Evolutionary conservation across 2,329 filamentous ascomycete species (phyloP).

Genomic region (Curvularia sp.): DNA sequence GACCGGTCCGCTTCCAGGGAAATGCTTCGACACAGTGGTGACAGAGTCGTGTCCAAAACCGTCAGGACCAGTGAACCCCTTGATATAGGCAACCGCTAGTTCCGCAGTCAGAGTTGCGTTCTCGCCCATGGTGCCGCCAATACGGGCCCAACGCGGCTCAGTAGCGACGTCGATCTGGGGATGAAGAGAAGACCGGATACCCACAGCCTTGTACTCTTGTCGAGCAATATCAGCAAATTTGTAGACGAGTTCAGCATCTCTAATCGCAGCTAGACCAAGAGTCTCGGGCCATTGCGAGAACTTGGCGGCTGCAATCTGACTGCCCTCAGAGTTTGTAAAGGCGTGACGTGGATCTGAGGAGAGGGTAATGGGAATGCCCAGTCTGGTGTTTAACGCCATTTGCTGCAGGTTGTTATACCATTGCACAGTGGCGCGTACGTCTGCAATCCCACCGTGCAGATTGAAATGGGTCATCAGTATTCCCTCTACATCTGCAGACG

Average conservation of each 20-base stretch:
- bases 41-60: slow-evolving; percentile 55
- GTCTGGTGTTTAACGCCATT: slow-evolving; percentile 53
- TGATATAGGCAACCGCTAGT: slow-evolving; percentile 55
- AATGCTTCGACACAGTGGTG: slow-evolving; percentile 61
- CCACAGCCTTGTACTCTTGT: slow-evolving; percentile 55
- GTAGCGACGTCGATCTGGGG: slow-evolving; percentile 61
- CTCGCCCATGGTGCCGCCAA: slow-evolving; percentile 57
- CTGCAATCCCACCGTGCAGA: slow-evolving; percentile 53
- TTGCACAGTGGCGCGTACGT: slow-evolving; percentile 47
- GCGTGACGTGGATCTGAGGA: slow-evolving; percentile 58
- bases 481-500: slow-evolving; percentile 44
- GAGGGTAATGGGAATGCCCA: slow-evolving; percentile 59
- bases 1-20: slow-evolving; percentile 60
- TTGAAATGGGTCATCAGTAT: slow-evolving; percentile 58
- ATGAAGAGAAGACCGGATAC: slow-evolving; percentile 57
- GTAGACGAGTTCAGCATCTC: slow-evolving; percentile 54
- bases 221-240: slow-evolving; percentile 59
- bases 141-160: slow-evolving; percentile 60
- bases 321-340: slow-evolving; percentile 55
- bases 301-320: slow-evolving; percentile 52
- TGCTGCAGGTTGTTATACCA: slow-evolving; percentile 55
- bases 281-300: slow-evolving; percentile 62
- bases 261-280: slow-evolving; percentile 59
- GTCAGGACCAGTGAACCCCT: slow-evolving; percentile 56
- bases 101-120: slow-evolving; percentile 53